phyloP scores from a whole-genome alignment of 176 grass and related monocot species.

The Oryza australiensis region DNA sequence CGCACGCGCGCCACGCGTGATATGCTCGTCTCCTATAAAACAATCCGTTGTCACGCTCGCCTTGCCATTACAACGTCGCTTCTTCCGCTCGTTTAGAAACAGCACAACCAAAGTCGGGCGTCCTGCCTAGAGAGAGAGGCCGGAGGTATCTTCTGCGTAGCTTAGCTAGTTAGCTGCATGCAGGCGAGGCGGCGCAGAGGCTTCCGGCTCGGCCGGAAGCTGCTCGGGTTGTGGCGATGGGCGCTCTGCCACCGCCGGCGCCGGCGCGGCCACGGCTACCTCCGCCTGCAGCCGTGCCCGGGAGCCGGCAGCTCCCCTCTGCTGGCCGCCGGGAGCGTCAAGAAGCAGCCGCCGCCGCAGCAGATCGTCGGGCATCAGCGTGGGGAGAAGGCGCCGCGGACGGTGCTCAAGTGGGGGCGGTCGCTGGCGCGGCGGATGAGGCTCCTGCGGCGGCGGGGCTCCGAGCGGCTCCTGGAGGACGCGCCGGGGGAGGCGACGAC shows the following conservation, averaged over 20 bases:
- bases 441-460: constrained; percentile 4
- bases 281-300: constrained; percentile 34
- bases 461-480: constrained; percentile 30
- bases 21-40: constrained; percentile 21
- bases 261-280: constrained; percentile 40
- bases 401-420: constrained; percentile 46
- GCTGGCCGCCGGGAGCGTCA: not conserved
- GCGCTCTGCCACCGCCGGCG: constrained; percentile 43
- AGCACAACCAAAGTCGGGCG: not conserved
- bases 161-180: not conserved
- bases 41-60: not conserved
- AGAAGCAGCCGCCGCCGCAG: constrained; percentile 4
- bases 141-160: not conserved
- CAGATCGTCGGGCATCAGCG: not conserved
- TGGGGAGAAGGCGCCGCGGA: constrained; percentile 5
- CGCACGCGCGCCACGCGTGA: not conserved
- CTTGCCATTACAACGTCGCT: not conserved
- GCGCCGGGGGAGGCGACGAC: constrained; percentile 30
- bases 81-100: not conserved
- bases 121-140: not conserved
- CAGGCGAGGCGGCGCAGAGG: constrained; percentile 59
- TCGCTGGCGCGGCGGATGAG: constrained; percentile 50
- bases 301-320: not conserved
- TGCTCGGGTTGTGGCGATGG: constrained; percentile 60
- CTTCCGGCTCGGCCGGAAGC: constrained; percentile 80